Conservation (phyloP, 805 yeast species). For the Candida ponderosae region DNA sequence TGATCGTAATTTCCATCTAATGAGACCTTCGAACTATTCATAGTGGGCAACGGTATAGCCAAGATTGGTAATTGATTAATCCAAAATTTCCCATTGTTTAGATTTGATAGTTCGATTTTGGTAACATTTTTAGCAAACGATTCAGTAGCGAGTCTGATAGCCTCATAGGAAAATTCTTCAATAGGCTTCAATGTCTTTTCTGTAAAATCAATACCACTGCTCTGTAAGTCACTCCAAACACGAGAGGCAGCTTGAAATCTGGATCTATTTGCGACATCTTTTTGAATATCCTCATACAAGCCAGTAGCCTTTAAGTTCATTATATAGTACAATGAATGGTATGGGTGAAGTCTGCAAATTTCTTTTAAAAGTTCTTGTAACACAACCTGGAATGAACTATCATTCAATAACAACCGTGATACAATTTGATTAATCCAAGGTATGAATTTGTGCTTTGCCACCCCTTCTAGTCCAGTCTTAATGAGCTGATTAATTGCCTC, state of each 20-base stretch:
- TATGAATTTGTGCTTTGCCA: conserved; percentile 58
- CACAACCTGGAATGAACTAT: conserved; percentile 44
- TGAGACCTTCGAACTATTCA: conserved; percentile 34
- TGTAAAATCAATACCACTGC: conserved; percentile 17
- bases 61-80: conserved; percentile 32
- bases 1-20: conserved; percentile 33
- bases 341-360: conserved; percentile 55
- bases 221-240: conserved; percentile 35
- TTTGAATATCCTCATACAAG: conserved; percentile 18
- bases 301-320: conserved; percentile 47
- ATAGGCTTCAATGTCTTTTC: conserved; percentile 33
- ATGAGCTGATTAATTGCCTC: conserved; percentile 37
- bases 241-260: conserved; percentile 44
- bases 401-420: conserved; percentile 52
- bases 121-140: conserved; percentile 24
- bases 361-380: conserved; percentile 39
- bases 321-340: conserved; percentile 59
- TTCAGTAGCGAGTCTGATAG: conserved; percentile 42
- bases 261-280: conserved; percentile 33
- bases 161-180: conserved; percentile 40
- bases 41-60: conserved; percentile 63
- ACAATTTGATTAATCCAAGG: conserved; percentile 81
- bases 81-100: conserved; percentile 54
- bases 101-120: conserved; percentile 21
- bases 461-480: conserved; percentile 22